Base-by-base conservation (phyloP, 495 filamentous ascomycete species). In the Hyaloscypha finlandica region DNA sequence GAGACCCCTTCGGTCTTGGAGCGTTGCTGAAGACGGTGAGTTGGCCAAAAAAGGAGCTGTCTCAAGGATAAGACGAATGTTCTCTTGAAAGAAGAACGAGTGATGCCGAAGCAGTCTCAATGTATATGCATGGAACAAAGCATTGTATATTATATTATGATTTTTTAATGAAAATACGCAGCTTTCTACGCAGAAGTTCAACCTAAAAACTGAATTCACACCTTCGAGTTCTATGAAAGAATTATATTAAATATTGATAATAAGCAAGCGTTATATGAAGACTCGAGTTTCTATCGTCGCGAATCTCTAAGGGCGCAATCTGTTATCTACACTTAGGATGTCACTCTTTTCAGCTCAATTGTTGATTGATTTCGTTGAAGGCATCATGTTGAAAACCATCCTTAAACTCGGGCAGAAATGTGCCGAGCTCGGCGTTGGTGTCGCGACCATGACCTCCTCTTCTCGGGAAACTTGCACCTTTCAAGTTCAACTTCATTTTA, bases 391-490 rank as follows among this genome's bases (percentile, higher is more conserved):
- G 42, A 11, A 4, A 6, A 48, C 16, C 42, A 4, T 48, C 42
- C 42, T 48, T 48, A 6, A 48, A 19, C 42, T 48, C 42, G 42
- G 42, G 42, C 11, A 48, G 9, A 48, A 19, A 39, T 33, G 29
- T 6, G 22, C 42, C 60, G 42, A 63, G 19, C 22, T 52, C 58
- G 64, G 30, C 14, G 25, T 42, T 33, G 45, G 30, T 37, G 66
- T 59, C 59, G 59, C 51, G 45, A 25, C 25, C 3, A 16, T 25
- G 14, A 56, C 16, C 65, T 51, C 65, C 51, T 57, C 58, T 61
- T 57, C 58, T 67, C 58, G 57, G 65, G 39, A 55, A n/a, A 67
- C 58, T 61, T 61, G 48, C 64, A 65, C 20, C 22, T 60, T 55
- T 55, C 25, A 35, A 30, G 8, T 20, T 57, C 20, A 4, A 53